These are phyloP conservation scores for Talaromyces sp. DNA, from an alignment of 2,329 filamentous ascomycete genomes.

Conservation along the genomic window DNA sequence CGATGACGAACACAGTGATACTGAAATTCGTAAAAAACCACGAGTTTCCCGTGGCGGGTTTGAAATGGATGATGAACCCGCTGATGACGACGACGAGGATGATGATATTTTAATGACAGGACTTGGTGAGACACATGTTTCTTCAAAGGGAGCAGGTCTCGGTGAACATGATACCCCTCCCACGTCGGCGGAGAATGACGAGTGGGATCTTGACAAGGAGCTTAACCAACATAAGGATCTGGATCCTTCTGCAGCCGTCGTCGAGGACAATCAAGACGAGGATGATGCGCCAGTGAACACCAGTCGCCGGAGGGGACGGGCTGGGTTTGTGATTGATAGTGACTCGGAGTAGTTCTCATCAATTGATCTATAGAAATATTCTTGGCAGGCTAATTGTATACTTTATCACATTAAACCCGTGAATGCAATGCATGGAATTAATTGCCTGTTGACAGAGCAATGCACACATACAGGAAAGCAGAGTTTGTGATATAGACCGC, in stretches of 20 bases:
- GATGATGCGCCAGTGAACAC: slow-evolving; percentile 21
- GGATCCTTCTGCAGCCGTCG: slow-evolving; percentile 2
- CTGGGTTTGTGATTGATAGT: slow-evolving; percentile 38
- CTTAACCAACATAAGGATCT: neutral
- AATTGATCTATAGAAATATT: neutral
- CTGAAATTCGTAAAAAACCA: slow-evolving; percentile 22
- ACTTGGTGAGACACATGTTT: slow-evolving; percentile 13
- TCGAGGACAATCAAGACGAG: slow-evolving; percentile 25
- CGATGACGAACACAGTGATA: slow-evolving; percentile 18
- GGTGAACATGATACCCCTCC: slow-evolving; percentile 17
- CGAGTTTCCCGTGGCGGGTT: slow-evolving; percentile 16
- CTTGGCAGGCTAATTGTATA: neutral
- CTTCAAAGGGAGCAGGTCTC: slow-evolving; percentile 11
- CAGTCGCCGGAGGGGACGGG: slow-evolving; percentile 29
- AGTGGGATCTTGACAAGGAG: slow-evolving; percentile 11
- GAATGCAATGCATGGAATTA: neutral
- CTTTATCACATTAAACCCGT: neutral
- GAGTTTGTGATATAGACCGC: neutral
- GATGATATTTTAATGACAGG: slow-evolving; percentile 27
- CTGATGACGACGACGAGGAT: slow-evolving; percentile 20
- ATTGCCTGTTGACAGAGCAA: neutral
- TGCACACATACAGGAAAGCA: neutral
- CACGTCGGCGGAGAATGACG: slow-evolving; percentile 24
- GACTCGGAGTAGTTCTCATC: slow-evolving; percentile 31
- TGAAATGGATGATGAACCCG: slow-evolving; percentile 8